Base-by-base conservation (phyloP, 192 early-diverging fungal genomes). In the Backusella tarrabulga region DNA sequence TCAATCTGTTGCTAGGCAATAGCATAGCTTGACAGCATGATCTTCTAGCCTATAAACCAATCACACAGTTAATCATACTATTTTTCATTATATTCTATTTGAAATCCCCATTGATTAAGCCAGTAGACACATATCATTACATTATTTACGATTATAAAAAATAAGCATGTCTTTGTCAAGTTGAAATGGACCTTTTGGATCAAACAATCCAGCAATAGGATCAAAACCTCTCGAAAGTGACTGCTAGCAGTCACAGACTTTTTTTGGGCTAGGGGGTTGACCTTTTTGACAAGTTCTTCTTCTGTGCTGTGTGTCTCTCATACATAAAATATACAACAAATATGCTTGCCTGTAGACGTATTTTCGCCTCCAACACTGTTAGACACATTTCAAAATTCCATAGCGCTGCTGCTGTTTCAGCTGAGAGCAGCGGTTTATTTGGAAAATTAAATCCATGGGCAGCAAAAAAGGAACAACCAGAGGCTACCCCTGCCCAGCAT, bases 391-490 rank as follows among this genome's bases (percentile, higher is more conserved):
- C 54, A 60, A 60, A 60, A 60, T 60, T 76, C 12, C 71, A 74
- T 23, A 60, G 74, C 34, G 35, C 29, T n/a, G 17, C 77, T 34
- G n/a, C 34, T 29, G 35, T 46, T 60, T 19, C 26, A 32, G 23
- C 75, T 19, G 72, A 77, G 46, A 15, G 21, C 60, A 68, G 41
- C 23, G 68, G 70, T 68, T 40, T 74, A 68, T 74, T 77, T 54
- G 63, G 76, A n/a, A 63, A 41, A 38, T 75, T 76, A 36, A 84
- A 72, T 21, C 77, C 67, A 36, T 71, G 36, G 83, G 83, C 67
- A 72, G 79, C 67, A 72, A 81, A 38, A 54, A 67, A 42, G 4
- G 21, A 9, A 23, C 38, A 34, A 52, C 75, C n/a, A 76, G 72
- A 36, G 68, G 73, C 6, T 71, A 77, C 54, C 6, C 78, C 46